Evolutionary conservation across 1,284 basidiomycete genomes (phyloP).

Genomic region (Vanrija humicola): DNA sequence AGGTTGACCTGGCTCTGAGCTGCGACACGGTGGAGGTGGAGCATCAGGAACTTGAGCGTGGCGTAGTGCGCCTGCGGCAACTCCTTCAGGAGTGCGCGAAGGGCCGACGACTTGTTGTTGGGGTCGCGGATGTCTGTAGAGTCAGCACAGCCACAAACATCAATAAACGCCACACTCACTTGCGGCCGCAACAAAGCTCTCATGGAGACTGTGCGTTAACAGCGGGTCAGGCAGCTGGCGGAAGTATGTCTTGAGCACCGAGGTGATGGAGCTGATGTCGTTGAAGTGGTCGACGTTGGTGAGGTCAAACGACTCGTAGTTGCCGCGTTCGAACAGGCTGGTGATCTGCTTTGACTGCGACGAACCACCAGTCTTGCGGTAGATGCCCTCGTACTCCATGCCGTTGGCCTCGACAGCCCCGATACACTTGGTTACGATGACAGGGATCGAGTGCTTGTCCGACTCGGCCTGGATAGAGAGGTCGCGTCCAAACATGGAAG

Average conservation of each 20-base stretch:
- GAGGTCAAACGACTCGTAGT: conserved; percentile 83
- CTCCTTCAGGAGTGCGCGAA: conserved; percentile 68
- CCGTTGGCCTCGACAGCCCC: conserved; percentile 81
- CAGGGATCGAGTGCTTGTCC: conserved; percentile 71
- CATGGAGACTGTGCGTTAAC: conserved; percentile 85
- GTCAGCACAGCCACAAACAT: conserved; percentile 1
- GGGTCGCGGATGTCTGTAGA: conserved; percentile 60
- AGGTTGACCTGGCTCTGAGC: conserved; percentile 70
- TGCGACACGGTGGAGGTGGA: conserved; percentile 81
- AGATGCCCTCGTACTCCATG: conserved; percentile 67
- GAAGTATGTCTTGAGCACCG: conserved; percentile 96
- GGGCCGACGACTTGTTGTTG: conserved; percentile 58
- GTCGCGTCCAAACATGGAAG: conserved; percentile 87
- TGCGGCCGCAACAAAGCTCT: conserved; percentile 76
- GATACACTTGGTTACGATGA: conserved; percentile 94
- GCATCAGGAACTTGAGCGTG: conserved; percentile 75
- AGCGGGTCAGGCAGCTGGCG: conserved; percentile 84
- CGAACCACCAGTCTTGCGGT: conserved; percentile 93
- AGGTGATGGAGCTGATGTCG: conserved; percentile 94
- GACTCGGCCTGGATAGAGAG: conserved; percentile 74
- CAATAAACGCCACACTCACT: conserved; percentile 43
- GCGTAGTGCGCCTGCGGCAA: conserved; percentile 83
- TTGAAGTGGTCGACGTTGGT: conserved; percentile 81
- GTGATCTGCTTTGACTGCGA: conserved; percentile 90
- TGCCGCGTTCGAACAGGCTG: conserved; percentile 88